Conservation (phyloP, 805 yeast species). For the Maudiozyma serrabonitensis region DNA sequence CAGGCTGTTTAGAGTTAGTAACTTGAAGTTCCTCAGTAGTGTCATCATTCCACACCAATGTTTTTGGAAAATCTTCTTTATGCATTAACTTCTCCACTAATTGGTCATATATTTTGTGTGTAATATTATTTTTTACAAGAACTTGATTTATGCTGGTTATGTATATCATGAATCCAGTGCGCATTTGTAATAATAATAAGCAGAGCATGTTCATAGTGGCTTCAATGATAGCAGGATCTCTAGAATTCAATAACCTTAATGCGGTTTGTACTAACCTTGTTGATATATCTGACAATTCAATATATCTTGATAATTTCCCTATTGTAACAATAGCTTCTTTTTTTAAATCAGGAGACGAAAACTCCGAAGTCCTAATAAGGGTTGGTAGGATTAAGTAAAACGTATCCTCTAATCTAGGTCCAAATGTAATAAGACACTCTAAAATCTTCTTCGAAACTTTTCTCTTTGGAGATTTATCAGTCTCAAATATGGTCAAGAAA, state of each 20-base stretch:
- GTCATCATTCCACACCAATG: constrained; percentile 43
- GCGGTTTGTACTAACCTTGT: constrained; percentile 81
- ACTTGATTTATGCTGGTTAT: constrained; percentile 67
- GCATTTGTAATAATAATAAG: constrained; percentile 61
- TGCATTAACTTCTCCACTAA: constrained; percentile 62
- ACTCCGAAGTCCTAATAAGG: constrained; percentile 67
- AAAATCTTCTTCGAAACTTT: constrained; percentile 59
- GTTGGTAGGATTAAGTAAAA: constrained; percentile 75
- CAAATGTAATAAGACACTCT: constrained; percentile 76
- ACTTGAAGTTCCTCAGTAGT: constrained; percentile 24
- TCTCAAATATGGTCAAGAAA: constrained; percentile 61
- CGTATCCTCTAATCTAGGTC: constrained; percentile 76
- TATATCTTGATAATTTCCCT: constrained; percentile 61
- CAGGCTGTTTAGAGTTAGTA: constrained; percentile 27
- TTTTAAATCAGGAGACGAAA: constrained; percentile 44
- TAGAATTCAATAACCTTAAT: constrained; percentile 45
- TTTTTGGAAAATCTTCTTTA: constrained; percentile 76
- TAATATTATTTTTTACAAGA: constrained; percentile 48
- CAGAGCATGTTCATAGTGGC: constrained; percentile 69
- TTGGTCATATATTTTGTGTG: constrained; percentile 63
- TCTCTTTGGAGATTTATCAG: constrained; percentile 48
- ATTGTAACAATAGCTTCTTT: constrained; percentile 68
- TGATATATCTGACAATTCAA: constrained; percentile 70
- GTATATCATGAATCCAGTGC: constrained; percentile 70
- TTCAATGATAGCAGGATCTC: constrained; percentile 45